These are phyloP conservation scores for Nitzschia sp. DNA, from an alignment of 108 stramenopile genomes.

Conservation along the genomic window DNA sequence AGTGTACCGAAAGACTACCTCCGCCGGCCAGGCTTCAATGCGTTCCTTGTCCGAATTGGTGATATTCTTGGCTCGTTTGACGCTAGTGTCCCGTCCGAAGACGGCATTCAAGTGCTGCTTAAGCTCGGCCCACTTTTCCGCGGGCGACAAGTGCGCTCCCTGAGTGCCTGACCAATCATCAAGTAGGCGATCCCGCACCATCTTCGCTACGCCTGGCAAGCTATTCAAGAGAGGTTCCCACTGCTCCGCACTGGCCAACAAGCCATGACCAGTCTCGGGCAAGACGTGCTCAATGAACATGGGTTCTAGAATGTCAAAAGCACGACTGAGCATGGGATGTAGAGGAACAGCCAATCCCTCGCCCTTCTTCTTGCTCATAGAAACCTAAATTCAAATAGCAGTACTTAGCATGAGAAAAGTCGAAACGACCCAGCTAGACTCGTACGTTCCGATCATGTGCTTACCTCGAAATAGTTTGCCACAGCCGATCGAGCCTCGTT, in stretches of 20 bases:
- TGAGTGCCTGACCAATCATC: conserved; percentile 62
- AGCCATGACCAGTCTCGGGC: conserved; percentile 77
- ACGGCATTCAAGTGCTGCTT: conserved; percentile 60
- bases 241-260: conserved; percentile 74
- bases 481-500: conserved; percentile 95
- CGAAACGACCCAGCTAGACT: conserved; percentile 34
- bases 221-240: conserved; percentile 86
- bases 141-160: conserved; percentile 33
- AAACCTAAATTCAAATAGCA: conserved; percentile 20
- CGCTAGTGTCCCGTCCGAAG: conserved; percentile 11
- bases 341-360: conserved; percentile 64
- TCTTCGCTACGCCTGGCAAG: conserved; percentile 69
- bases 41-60: conserved; percentile 43
- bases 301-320: conserved; percentile 89
- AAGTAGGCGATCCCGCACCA: conserved; percentile 52
- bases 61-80: conserved; percentile 22
- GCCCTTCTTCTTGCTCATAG: conserved; percentile 68
- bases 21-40: conserved; percentile 83
- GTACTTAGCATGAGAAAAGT: background rate
- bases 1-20: conserved; percentile 89
- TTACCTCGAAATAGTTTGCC: conserved; percentile 95
- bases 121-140: conserved; percentile 86
- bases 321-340: conserved; percentile 91
- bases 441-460: background rate
- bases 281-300: conserved; percentile 85